phyloP scores from a whole-genome alignment of 2,329 filamentous ascomycete genomes.

The Fusarium liriodendri region DNA sequence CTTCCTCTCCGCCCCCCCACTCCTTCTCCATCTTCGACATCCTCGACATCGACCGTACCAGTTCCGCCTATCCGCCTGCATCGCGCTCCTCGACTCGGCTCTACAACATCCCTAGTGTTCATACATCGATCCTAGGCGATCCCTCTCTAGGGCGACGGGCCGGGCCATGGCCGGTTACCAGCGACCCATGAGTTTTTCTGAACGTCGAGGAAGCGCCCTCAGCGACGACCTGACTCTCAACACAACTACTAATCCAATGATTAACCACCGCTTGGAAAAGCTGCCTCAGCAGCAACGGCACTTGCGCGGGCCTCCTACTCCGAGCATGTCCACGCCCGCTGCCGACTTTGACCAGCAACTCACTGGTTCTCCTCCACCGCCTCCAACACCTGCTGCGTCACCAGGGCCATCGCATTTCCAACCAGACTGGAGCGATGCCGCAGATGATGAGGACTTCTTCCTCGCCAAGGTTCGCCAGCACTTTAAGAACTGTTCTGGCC shows the following conservation, averaged over 20 bases:
- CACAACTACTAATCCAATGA: conserved; percentile 57
- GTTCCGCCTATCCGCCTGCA: conserved; percentile 14
- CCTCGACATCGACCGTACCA: conserved; percentile 34
- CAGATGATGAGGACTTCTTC: conserved; percentile 85
- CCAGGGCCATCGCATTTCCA: conserved; percentile 71
- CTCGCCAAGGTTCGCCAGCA: conserved; percentile 82
- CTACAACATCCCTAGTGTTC: conserved; percentile 12
- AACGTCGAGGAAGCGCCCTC: conserved; percentile 68
- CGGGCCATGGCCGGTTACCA: conserved; percentile 51
- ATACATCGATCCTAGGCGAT: conserved; percentile 9
- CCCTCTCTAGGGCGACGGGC: conserved; percentile 29
- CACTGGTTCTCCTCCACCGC: conserved; percentile 71
- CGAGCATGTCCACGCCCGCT: conserved; percentile 74
- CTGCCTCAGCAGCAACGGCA: conserved; percentile 52
- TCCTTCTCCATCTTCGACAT: conserved; percentile 26
- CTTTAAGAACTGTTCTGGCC: conserved; percentile 81
- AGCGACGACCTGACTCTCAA: conserved; percentile 68
- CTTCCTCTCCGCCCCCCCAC: conserved; percentile 33
- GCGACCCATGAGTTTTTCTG: conserved; percentile 69
- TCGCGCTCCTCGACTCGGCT: conserved; percentile 24
- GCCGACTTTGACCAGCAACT: conserved; percentile 72
- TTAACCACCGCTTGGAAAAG: conserved; percentile 65
- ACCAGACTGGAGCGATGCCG: conserved; percentile 80
- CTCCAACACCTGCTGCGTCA: conserved; percentile 73
- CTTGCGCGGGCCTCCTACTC: conserved; percentile 70